Evolutionary conservation across 768 basidiomycete genomes (phyloP).

Genomic region (Amanita inopinata): DNA sequence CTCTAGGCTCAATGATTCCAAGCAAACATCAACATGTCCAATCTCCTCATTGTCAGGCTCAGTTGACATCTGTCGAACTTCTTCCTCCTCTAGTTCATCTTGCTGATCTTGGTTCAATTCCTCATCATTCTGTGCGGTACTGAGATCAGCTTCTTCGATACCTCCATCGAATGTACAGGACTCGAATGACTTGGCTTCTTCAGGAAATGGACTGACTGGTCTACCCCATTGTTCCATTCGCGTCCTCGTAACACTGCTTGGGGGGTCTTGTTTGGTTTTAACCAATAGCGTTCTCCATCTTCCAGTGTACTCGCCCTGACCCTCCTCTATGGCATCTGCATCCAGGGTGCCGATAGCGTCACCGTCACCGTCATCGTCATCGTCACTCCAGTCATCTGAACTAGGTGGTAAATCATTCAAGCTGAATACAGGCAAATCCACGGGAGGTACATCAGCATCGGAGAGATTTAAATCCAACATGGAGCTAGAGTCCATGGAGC

Average conservation of each 20-base stretch:
- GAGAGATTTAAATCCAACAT: conserved; percentile 22
- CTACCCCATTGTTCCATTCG: conserved; percentile 56
- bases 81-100: conserved; percentile 18
- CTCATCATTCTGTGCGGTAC: neutral
- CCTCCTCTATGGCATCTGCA: conserved; percentile 19
- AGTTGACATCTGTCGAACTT: conserved; percentile 19
- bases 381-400: conserved; percentile 25
- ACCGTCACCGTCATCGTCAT: conserved; percentile 21
- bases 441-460: conserved; percentile 19
- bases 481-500: conserved; percentile 14
- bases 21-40: too few relatives aligned
- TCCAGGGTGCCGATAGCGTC: neutral
- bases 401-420: conserved; percentile 18
- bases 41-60: conserved; percentile 15
- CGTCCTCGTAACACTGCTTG: conserved; percentile 41
- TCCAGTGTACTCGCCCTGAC: conserved; percentile 60
- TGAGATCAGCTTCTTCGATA: conserved; percentile 1
- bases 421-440: conserved; percentile 19
- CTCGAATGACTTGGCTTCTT: conserved; percentile 14
- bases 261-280: conserved; percentile 57
- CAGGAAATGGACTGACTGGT: conserved; percentile 60
- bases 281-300: conserved; percentile 45
- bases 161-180: conserved; percentile 16
- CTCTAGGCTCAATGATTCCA: too few relatives aligned
- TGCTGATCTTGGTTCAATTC: neutral